Conservation (phyloP, 345 rosid genomes). For the Heritiera littoralis region DNA sequence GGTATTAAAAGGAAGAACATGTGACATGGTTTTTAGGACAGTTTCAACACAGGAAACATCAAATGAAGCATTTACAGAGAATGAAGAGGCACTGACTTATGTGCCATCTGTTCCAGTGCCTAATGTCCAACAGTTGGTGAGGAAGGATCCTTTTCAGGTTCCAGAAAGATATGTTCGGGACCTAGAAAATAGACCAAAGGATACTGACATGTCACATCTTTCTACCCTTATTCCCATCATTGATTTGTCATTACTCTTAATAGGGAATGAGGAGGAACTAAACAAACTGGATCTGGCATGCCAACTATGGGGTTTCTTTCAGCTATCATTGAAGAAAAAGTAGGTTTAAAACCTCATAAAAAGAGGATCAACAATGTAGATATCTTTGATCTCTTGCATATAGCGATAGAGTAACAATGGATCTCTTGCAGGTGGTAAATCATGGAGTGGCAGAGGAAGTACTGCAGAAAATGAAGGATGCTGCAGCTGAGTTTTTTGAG, state of each 20-base stretch:
- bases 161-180: constrained; percentile 33
- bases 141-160: constrained; percentile 29
- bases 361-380: background rate
- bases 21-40: background rate
- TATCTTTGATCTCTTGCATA: background rate
- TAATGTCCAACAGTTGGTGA: constrained; percentile 38
- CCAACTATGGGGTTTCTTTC: constrained; percentile 39
- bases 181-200: constrained; percentile 20
- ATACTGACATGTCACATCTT: constrained; percentile 20
- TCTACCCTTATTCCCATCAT: constrained; percentile 29
- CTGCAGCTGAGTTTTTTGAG: constrained; percentile 25
- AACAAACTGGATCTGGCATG: constrained; percentile 32
- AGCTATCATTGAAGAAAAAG: background rate
- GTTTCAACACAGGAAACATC: constrained; percentile 7
- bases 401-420: background rate
- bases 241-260: constrained; percentile 27
- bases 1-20: background rate
- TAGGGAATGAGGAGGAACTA: constrained; percentile 28
- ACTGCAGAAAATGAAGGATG: constrained; percentile 26
- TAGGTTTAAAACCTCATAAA: background rate
- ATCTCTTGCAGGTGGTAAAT: constrained; percentile 22
- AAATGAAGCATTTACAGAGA: constrained; percentile 4
- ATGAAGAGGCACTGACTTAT: constrained; percentile 19
- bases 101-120: constrained; percentile 33
- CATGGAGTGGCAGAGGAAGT: constrained; percentile 31